Percentiles rank a stretch among this genome's conserved stretches.
Conservation (phyloP, 169 alveolate genomes). For the Eimeria necatrix region DNA sequence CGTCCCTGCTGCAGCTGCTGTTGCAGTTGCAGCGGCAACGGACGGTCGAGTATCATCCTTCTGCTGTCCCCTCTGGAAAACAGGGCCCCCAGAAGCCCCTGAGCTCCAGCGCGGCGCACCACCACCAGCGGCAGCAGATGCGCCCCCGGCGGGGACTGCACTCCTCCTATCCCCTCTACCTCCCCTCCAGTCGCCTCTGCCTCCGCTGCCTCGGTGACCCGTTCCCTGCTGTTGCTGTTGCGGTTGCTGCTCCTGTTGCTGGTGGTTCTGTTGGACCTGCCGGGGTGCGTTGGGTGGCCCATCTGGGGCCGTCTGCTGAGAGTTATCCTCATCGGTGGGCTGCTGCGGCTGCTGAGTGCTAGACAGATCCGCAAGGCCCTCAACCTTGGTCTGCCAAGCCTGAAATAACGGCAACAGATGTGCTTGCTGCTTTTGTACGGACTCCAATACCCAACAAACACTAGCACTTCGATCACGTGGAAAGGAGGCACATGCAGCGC, state of each 20-base stretch:
- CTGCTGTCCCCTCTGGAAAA: neutral
- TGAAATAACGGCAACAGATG: neutral
- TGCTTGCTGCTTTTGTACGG: neutral
- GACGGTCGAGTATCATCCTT: slow-evolving; percentile 2
- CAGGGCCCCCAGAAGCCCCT: neutral
- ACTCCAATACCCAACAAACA: neutral
- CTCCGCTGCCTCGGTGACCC: slow-evolving; percentile 48
- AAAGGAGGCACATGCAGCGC: neutral
- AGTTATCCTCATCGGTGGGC: neutral
- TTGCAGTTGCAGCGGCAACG: neutral
- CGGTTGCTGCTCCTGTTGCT: slow-evolving; percentile 23
- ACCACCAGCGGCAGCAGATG: neutral
- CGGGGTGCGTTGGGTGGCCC: neutral
- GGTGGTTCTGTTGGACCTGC: neutral
- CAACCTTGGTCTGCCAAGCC: slow-evolving; percentile 52
- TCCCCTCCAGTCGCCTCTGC: slow-evolving; percentile 15
- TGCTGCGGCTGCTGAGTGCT: slow-evolving; percentile 22
- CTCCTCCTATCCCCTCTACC: slow-evolving; percentile 2
- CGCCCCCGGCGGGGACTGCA: neutral
- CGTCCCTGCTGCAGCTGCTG: slow-evolving; percentile 22
- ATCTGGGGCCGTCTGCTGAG: neutral
- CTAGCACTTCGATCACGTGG: neutral
- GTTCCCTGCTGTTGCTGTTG: neutral
- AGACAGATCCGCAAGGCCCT: neutral
- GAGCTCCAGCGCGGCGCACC: slow-evolving; percentile 52